Percentiles rank a stretch among this genome's conserved stretches.
These are phyloP conservation scores for Flaveria ramosissima DNA, from an alignment of 129 eudicot genomes.

Conservation along the genomic window DNA sequence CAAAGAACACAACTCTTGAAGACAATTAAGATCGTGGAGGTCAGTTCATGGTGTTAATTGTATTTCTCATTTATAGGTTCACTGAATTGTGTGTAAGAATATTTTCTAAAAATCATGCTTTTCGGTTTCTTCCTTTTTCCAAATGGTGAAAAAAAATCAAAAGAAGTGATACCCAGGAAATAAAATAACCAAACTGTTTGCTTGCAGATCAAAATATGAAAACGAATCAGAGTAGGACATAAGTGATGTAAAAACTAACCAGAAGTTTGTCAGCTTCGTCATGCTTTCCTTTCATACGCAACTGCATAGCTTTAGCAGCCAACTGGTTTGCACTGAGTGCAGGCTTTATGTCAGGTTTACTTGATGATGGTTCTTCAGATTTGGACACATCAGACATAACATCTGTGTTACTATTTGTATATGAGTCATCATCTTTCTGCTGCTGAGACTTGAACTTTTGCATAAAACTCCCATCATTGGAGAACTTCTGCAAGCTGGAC, in stretches of 20 bases:
- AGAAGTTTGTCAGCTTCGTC: conserved; percentile 81
- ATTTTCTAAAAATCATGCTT: background rate
- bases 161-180: background rate
- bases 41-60: background rate
- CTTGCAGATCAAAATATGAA: background rate
- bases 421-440: conserved; percentile 25
- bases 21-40: background rate
- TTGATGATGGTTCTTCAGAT: conserved; percentile 27
- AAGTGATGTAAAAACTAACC: conserved; percentile 42
- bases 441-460: conserved; percentile 38
- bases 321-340: conserved; percentile 79
- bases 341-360: conserved; percentile 40
- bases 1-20: background rate
- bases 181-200: conserved; percentile 15
- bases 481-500: conserved; percentile 72
- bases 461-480: conserved; percentile 77
- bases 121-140: conserved; percentile 9
- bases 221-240: background rate
- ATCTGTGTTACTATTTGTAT: conserved; percentile 27
- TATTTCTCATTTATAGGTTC: background rate
- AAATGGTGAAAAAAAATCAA: background rate
- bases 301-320: conserved; percentile 92
- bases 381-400: conserved; percentile 29
- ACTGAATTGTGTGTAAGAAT: background rate
- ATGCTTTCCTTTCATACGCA: conserved; percentile 90